Evolutionary conservation across 768 basidiomycete species (phyloP).

Genomic region (Mycena galericulata): DNA sequence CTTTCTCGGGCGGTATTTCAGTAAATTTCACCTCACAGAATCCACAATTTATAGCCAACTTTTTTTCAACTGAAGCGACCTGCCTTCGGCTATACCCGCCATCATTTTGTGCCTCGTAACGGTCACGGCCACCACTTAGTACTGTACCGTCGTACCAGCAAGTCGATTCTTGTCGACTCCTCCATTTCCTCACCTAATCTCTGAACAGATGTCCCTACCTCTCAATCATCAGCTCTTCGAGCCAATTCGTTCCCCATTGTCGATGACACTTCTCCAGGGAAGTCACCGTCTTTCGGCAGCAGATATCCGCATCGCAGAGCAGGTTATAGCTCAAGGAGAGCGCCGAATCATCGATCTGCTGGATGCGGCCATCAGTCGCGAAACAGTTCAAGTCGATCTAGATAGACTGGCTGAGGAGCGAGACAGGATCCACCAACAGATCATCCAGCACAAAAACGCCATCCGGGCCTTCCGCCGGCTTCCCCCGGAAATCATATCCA

Average conservation of each 20-base stretch:
- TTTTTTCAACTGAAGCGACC: too few relatives aligned
- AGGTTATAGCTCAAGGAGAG: background rate
- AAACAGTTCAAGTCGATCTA: background rate
- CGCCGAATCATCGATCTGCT: background rate
- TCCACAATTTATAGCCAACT: too few relatives aligned
- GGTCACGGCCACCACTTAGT: too few relatives aligned
- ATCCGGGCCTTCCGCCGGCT: slow-evolving; percentile 1
- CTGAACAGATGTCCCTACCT: too few relatives aligned
- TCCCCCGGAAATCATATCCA: slow-evolving; percentile 17
- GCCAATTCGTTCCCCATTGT: slow-evolving; percentile 2
- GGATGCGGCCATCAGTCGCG: background rate
- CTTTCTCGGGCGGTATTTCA: too few relatives aligned
- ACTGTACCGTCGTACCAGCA: too few relatives aligned
- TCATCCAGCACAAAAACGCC: slow-evolving; percentile 1
- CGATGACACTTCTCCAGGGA: slow-evolving; percentile 10
- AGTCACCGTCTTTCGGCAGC: slow-evolving; percentile 9
- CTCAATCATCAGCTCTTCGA: too few relatives aligned
- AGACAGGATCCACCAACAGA: background rate
- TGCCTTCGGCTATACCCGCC: too few relatives aligned
- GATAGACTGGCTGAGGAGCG: background rate
- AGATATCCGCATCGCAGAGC: slow-evolving; percentile 2
- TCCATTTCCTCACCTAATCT: too few relatives aligned
- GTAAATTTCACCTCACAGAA: too few relatives aligned
- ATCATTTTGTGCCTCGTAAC: too few relatives aligned
- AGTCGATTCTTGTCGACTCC: too few relatives aligned